A percentile compares a stretch with the other conserved stretches of the same genome.
These are phyloP conservation scores for Auriscalpium orientale DNA, from an alignment of 768 basidiomycete species.

Conservation along the genomic window DNA sequence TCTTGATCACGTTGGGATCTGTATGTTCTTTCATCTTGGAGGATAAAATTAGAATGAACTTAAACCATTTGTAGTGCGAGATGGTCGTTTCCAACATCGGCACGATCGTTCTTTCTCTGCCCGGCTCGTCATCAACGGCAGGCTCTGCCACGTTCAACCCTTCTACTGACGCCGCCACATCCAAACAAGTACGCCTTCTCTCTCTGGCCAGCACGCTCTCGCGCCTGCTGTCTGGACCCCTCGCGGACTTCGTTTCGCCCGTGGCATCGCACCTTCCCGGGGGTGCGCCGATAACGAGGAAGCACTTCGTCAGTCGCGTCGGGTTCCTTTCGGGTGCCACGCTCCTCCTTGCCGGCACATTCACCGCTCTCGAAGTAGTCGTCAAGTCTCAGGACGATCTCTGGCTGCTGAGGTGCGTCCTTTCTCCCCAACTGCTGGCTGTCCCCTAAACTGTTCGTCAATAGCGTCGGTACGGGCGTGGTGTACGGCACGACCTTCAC, in stretches of 20 bases:
- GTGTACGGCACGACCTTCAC: slow-evolving; percentile 70
- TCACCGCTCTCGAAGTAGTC: slow-evolving; percentile 45
- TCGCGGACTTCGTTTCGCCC: slow-evolving; percentile 71
- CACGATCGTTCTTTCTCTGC: slow-evolving; percentile 62
- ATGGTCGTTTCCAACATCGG: slow-evolving; percentile 84
- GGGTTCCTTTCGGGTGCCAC: slow-evolving; percentile 49
- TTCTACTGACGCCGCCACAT: slow-evolving; percentile 32
- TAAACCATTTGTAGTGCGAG: slow-evolving; percentile 28
- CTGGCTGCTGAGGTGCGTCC: slow-evolving; percentile 63
- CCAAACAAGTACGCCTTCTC: slow-evolving; percentile 62
- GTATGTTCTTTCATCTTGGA: slow-evolving; percentile 36
- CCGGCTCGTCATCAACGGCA: slow-evolving; percentile 21
- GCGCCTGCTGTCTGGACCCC: slow-evolving; percentile 56
- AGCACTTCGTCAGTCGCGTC: slow-evolving; percentile 53
- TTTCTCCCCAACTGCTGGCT: background rate
- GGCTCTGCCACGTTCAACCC: slow-evolving; percentile 9
- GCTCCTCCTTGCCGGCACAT: slow-evolving; percentile 41
- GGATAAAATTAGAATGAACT: background rate
- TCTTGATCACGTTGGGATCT: slow-evolving; percentile 53
- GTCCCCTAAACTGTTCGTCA: slow-evolving; percentile 1
- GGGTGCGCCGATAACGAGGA: slow-evolving; percentile 32
- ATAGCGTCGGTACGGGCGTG: slow-evolving; percentile 56
- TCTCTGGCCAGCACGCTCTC: slow-evolving; percentile 67
- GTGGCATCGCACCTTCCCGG: slow-evolving; percentile 36
- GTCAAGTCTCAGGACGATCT: slow-evolving; percentile 42